Base-by-base conservation (phyloP, 176 grass and related monocot genomes). In the Eleusine coracana region DNA sequence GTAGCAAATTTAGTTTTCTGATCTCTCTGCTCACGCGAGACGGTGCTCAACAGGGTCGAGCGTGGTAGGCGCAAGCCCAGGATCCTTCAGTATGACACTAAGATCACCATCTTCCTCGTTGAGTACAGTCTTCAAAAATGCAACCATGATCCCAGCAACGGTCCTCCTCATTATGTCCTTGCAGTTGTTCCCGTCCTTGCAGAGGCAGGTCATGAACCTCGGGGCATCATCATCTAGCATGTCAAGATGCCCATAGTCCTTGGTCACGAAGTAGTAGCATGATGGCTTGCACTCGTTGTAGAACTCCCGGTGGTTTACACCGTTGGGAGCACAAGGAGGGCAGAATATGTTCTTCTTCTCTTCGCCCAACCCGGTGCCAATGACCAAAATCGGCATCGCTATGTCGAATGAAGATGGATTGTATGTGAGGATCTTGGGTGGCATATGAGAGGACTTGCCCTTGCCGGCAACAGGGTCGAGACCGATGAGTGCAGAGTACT, bases 171-270 rank as follows among this genome's bases (percentile, higher is more conserved):
- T 94, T 25, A 68, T 49, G 37, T 86, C 88, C 87, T 90, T 88
- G 36, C 77, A 80, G 28, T 8, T 23, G 13, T 86, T 72, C 36
- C 88, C 92, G 10, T 74, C 87, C 79, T 83, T 91, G 82, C 92
- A 94, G 7, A 83, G 0, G 73, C 86, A 88, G 59, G 83, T 88
- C n/a, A 85, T 21, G 14, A 88, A 51, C 64, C 64, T 70, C 0
- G 84, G 73, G 10, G 83, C 92, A 12, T 84, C 66, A 12, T 94
- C 86, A 15, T 91, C 79, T 18, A 94, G 70, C 82, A 94, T 80
- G 67, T 91, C 86, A 23, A 94, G 62, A 37, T 94, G 92, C 3
- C 88, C 92, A 27, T 94, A 94, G 29, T 91, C 80, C 41, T 44
- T 86, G 51, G 84, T 73, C 49, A 94, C 89, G 0, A 94, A 10